Percentiles rank a stretch among this genome's conserved stretches.
Conservation (phyloP, 345 rosid species). For the Nephelium lappaceum region DNA sequence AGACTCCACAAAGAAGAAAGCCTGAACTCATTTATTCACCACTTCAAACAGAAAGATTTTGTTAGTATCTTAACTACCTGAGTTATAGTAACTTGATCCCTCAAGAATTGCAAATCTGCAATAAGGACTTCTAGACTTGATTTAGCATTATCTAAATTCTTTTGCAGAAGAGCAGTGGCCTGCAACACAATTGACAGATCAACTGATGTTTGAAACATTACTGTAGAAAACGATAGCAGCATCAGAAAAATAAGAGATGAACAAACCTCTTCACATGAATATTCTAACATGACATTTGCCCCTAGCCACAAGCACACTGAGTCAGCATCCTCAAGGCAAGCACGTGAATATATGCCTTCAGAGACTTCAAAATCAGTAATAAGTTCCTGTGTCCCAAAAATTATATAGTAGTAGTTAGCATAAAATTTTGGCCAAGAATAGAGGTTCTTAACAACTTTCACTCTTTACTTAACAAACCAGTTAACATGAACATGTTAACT, state of each 20-base stretch:
- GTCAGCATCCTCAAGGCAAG: slow-evolving; percentile 66
- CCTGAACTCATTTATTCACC: neutral
- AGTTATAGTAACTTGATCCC: slow-evolving; percentile 96
- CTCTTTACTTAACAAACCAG: neutral
- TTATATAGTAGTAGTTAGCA: neutral
- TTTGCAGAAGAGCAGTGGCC: slow-evolving; percentile 75
- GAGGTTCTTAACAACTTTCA: neutral
- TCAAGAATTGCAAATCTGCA: slow-evolving; percentile 83
- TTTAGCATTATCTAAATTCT: slow-evolving; percentile 91
- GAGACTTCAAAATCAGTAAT: slow-evolving; percentile 91
- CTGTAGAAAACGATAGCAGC: slow-evolving; percentile 15
- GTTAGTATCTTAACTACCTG: slow-evolving; percentile 52
- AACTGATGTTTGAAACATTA: slow-evolving; percentile 31
- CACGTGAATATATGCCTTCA: slow-evolving; percentile 91
- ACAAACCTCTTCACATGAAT: slow-evolving; percentile 81
- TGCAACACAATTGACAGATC: slow-evolving; percentile 34
- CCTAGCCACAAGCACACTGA: slow-evolving; percentile 94
- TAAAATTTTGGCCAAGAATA: neutral
- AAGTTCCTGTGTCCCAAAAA: slow-evolving; percentile 50
- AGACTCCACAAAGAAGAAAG: too few species aligned
- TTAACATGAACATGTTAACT: neutral
- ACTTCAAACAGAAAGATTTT: neutral
- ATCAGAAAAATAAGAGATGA: slow-evolving; percentile 17
- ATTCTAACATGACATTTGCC: slow-evolving; percentile 97
- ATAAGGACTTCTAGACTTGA: slow-evolving; percentile 92